Conservation (phyloP, 2,329 filamentous ascomycete genomes). For the Colletotrichum agaves region DNA sequence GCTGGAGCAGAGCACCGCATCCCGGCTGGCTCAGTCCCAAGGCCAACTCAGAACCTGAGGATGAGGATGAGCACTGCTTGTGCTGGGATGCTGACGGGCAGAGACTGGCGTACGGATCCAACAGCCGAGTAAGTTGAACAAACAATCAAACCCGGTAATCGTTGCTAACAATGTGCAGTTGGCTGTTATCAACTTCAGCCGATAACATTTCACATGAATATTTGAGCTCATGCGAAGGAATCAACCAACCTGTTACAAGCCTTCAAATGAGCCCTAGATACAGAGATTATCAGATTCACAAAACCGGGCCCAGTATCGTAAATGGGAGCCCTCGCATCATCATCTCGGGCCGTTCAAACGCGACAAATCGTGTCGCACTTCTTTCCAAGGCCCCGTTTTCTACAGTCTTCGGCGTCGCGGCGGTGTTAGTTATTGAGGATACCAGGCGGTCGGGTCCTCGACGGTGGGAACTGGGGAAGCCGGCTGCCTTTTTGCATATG, state of each 20-base stretch:
- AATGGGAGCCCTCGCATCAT: not conserved
- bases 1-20: slow-evolving; percentile 66
- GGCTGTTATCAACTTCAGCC: slow-evolving; percentile 62
- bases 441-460: slow-evolving; percentile 28
- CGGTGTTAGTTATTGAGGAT: slow-evolving; percentile 28
- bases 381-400: slow-evolving; percentile 4
- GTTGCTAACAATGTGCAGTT: slow-evolving; percentile 48
- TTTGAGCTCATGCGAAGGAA: not conserved
- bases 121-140: slow-evolving; percentile 64
- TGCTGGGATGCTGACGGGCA: slow-evolving; percentile 72
- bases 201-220: slow-evolving; percentile 41
- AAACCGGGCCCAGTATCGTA: not conserved
- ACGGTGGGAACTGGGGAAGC: slow-evolving; percentile 11
- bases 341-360: not conserved
- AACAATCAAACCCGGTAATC: slow-evolving; percentile 17
- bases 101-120: slow-evolving; percentile 71
- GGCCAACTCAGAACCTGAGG: slow-evolving; percentile 62
- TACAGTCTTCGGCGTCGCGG: slow-evolving; percentile 31
- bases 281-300: not conserved
- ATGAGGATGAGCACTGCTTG: slow-evolving; percentile 70
- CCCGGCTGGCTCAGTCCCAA: slow-evolving; percentile 69
- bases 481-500: slow-evolving; percentile 33
- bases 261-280: not conserved
- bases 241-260: not conserved
- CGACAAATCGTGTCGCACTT: slow-evolving; percentile 1